Base-by-base conservation (phyloP, 164 flowering plant genomes). In the Vitis rotundifolia region DNA sequence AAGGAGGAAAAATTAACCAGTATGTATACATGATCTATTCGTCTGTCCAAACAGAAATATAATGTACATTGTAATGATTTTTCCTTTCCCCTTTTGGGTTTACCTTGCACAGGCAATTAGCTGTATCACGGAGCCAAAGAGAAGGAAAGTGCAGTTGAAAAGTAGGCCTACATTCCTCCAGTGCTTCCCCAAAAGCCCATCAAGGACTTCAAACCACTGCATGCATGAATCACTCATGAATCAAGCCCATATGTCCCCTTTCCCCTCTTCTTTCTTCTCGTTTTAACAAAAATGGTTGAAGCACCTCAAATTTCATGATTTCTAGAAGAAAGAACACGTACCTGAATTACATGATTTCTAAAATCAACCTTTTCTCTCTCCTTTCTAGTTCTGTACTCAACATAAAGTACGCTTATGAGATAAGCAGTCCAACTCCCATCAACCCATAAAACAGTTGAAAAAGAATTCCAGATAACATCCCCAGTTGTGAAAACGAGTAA, bases 141-240 rank as follows among this genome's bases (percentile, higher is more conserved):
- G 81, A 55, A 89, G 89, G 57, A 89, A 89, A 56, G 93, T 89
- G 84, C 93, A 89, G 82, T 89, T 89, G 82, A 89, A 89, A 68
- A 87, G 66, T 2, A 89, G 79, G 61, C 93, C 93, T 28, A 78
- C 59, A 59, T 87, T 85, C 66, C 89, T 85, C 93, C 93, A 89
- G 59, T 85, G 87, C 68, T 87, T 87, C 12, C 93, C 93, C 70
- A 89, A 61, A 57, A 89, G 71, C 57, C 93, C 93, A 78, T 89
- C 93, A 60, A 89, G 91, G 31, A 89, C 93, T 79, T 89, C 93
- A 79, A 89, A 89, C 93, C 93, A 89, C 93, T 89, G 82, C 79
- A 76, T 50, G 3, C n/a, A 37, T 37, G 44, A 37, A 37, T 37
- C 44, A 37, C 44, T 37, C 3, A 6, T 37, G 7, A 37, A 37